phyloP scores from a whole-genome alignment of 805 yeast species.

The Candida taoyuanica region DNA sequence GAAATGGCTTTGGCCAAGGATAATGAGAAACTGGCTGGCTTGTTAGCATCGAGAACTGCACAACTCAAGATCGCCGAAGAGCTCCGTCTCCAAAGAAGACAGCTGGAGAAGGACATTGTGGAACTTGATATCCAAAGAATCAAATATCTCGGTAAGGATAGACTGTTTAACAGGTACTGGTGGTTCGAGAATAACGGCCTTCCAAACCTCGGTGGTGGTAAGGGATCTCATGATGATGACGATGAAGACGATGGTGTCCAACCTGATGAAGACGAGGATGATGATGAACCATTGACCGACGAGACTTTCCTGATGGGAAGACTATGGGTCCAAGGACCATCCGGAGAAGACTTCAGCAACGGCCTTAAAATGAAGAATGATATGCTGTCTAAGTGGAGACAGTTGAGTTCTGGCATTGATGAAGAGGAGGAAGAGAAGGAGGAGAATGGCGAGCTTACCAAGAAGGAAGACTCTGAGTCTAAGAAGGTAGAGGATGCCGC shows the following conservation, averaged over 20 bases:
- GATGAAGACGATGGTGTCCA: slow-evolving; percentile 30
- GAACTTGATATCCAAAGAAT: slow-evolving; percentile 77
- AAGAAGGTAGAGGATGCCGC: slow-evolving; percentile 6
- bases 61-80: slow-evolving; percentile 36
- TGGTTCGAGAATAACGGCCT: slow-evolving; percentile 90
- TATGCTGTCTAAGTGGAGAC: slow-evolving; percentile 28
- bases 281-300: slow-evolving; percentile 43
- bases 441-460: background rate
- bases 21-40: slow-evolving; percentile 39
- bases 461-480: slow-evolving; percentile 7
- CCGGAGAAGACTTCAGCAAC: slow-evolving; percentile 37
- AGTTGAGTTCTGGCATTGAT: slow-evolving; percentile 4
- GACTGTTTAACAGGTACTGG: slow-evolving; percentile 86
- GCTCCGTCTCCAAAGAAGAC: slow-evolving; percentile 43
- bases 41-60: slow-evolving; percentile 43
- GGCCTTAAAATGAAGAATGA: slow-evolving; percentile 30
- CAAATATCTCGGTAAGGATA: slow-evolving; percentile 72
- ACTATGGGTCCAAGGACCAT: slow-evolving; percentile 90
- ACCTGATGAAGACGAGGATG: slow-evolving; percentile 40
- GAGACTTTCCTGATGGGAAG: slow-evolving; percentile 75
- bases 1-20: slow-evolving; percentile 34
- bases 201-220: slow-evolving; percentile 44
- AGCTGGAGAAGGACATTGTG: slow-evolving; percentile 55
- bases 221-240: slow-evolving; percentile 22
- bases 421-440: slow-evolving; percentile 15